phyloP scores from a whole-genome alignment of 108 stramenopile genomes.

The Skeletonema grethae region DNA sequence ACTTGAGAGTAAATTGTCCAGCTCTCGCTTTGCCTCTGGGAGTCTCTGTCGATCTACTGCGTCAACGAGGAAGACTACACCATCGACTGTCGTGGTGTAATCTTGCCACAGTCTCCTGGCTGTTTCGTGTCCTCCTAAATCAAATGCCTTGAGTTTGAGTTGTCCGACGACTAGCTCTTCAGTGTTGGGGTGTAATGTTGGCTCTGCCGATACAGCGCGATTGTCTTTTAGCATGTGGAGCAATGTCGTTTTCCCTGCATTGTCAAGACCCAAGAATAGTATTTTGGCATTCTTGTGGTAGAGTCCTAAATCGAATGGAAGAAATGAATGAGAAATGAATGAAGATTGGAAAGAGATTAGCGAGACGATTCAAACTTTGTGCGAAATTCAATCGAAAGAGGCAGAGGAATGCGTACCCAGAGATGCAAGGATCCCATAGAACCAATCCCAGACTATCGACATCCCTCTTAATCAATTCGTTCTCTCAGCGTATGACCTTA shows the following conservation, averaged over 20 bases:
- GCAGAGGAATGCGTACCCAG: constrained; percentile 35
- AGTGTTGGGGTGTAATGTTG: constrained; percentile 79
- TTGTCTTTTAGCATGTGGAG: constrained; percentile 98
- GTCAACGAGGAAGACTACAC: constrained; percentile 85
- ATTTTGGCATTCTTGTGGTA: constrained; percentile 97
- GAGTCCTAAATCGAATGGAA: constrained; percentile 66
- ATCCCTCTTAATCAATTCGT: too few relatives aligned
- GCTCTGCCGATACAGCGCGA: constrained; percentile 80
- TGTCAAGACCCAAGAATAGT: constrained; percentile 96
- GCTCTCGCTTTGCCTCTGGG: constrained; percentile 90
- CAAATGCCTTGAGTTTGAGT: constrained; percentile 82
- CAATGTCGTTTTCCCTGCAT: constrained; percentile 97
- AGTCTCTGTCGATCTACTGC: constrained; percentile 76
- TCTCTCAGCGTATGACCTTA: too few relatives aligned
- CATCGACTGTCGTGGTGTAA: constrained; percentile 88
- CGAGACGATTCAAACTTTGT: background rate
- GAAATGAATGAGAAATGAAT: background rate
- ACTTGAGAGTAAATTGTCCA: constrained; percentile 63
- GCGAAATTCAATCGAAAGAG: background rate
- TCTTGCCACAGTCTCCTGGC: constrained; percentile 79
- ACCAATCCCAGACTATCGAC: constrained; percentile 76
- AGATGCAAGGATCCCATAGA: constrained; percentile 83
- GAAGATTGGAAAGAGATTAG: background rate
- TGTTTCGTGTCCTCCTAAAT: constrained; percentile 89
- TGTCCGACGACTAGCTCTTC: constrained; percentile 77